A percentile compares a stretch with the other conserved stretches of the same genome.
Evolutionary conservation across 768 basidiomycete species (phyloP).

Genomic region (Boletus huronensis): DNA sequence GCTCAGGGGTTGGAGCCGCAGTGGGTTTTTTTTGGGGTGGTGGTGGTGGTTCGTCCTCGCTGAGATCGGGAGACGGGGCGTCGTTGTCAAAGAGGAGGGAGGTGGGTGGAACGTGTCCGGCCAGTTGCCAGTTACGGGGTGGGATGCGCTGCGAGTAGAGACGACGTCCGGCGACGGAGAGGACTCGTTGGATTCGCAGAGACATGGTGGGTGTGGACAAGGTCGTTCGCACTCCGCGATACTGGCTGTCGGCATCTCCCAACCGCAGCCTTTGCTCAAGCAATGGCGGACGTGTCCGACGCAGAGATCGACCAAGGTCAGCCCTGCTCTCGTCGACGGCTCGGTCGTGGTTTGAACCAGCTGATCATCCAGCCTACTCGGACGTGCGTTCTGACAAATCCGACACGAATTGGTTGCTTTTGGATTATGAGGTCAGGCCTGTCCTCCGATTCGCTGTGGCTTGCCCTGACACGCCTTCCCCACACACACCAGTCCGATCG

Average conservation of each 20-base stretch:
- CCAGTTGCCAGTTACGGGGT: conserved; percentile 30
- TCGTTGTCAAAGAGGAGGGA: conserved; percentile 25
- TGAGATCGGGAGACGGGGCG: conserved; percentile 23
- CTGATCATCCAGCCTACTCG: conserved; percentile 61
- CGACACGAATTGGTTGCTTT: conserved; percentile 84
- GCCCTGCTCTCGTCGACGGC: conserved; percentile 14
- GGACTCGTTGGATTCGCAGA: conserved; percentile 12
- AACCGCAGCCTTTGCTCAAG: too few species aligned
- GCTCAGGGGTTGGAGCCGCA: conserved; percentile 36
- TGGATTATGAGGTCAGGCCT: conserved; percentile 83
- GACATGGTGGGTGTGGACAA: conserved; percentile 2
- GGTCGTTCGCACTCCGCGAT: conserved; percentile 20
- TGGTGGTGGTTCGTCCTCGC: conserved; percentile 32
- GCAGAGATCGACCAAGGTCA: conserved; percentile 70
- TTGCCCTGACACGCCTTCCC: conserved; percentile 19
- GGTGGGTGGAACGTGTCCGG: conserved; percentile 32
- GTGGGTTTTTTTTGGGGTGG: conserved; percentile 18
- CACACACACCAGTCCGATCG: conserved; percentile 51
- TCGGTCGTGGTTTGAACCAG: conserved; percentile 14
- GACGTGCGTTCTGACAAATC: conserved; percentile 84
- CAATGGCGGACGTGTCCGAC: conserved; percentile 84
- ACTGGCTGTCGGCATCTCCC: conserved; percentile 20
- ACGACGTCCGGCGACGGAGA: conserved; percentile 18
- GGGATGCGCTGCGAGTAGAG: conserved; percentile 24
- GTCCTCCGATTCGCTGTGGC: conserved; percentile 3